Base-by-base conservation (phyloP, 805 yeast genomes). In the Starmerella powellii region DNA sequence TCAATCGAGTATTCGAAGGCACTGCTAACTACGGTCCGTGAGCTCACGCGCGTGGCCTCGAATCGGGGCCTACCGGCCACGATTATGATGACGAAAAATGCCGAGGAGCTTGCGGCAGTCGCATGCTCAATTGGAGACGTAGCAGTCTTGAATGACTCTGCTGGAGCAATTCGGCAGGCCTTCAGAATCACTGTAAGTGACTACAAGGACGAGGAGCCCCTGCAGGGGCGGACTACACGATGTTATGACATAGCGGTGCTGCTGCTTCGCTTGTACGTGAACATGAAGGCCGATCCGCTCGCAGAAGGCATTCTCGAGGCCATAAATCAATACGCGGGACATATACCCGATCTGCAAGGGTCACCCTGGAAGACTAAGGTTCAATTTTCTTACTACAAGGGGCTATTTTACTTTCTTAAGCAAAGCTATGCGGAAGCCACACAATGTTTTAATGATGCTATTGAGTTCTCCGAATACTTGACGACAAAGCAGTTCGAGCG, bases 291-390 rank as follows among this genome's bases (percentile, higher is more conserved):
- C 5, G 46, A 43, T 24, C 33, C 54, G 12, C 47, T 51, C 16
- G 56, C 55, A 12, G 50, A 49, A 8, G 56, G 56, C 2, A 43
- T 50, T 6, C 17, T 53, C 16, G 37, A 43, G 24, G 54, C 53
- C 3, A 32, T 50, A 11, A 28, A 26, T 1, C 44, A 42, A 26
- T 48, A 48, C 20, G 11, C 38, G 6, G 13, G 2, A 11, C 36
- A 31, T 12, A 32, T 51, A 15, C 49, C 56, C 6, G 48, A 53
- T 6, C 34, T 54, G 3, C 17, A 32, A 3, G 15, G 19, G 17
- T 36, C 47, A 8, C 40, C 37, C 12, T 34, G 46, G 27, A 28
- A 31, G n/a, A 45, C 47, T 11, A 45, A 45, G 41, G 35, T 38
- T 3, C 47, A 41, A 17, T 53, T 27, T 32, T 26, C 34, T 18